phyloP scores from a whole-genome alignment of 106 monocot species.

The Dioscorea dumetorum region DNA sequence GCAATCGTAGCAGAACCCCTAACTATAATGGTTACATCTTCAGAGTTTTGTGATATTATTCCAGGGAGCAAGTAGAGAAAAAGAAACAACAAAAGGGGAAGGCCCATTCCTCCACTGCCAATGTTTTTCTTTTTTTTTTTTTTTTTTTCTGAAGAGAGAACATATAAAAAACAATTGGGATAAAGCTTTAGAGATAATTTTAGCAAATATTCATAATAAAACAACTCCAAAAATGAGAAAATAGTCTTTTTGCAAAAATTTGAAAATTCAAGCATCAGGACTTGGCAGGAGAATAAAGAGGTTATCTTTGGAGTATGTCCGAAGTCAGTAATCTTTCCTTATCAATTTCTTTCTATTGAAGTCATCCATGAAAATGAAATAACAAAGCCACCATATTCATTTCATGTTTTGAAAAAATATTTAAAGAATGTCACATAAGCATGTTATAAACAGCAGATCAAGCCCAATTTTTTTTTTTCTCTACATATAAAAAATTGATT shows the following conservation, averaged over 20 bases:
- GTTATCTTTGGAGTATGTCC: background rate
- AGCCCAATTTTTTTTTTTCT: background rate
- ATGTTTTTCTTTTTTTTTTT: no score
- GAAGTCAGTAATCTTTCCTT: background rate
- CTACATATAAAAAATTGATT: background rate
- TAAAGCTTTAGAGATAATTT: background rate
- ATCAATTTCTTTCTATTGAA: background rate
- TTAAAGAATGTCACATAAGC: no score
- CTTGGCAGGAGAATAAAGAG: background rate
- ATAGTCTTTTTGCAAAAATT: no score
- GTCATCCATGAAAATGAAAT: background rate
- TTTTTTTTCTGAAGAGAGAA: background rate
- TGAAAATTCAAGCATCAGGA: no score
- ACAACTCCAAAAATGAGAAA: background rate
- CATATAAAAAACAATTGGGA: background rate
- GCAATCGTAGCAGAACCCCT: slow-evolving; percentile 38
- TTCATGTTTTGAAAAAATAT: no score
- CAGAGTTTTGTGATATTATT: slow-evolving; percentile 24
- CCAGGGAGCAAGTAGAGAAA: slow-evolving; percentile 32
- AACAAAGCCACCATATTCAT: background rate
- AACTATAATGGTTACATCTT: slow-evolving; percentile 36
- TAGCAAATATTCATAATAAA: background rate
- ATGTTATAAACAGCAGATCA: no score
- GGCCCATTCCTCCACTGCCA: slow-evolving; percentile 21
- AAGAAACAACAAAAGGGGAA: slow-evolving; percentile 29